phyloP scores from a whole-genome alignment of 1,284 basidiomycete genomes.

The Inonotus obliquus region DNA sequence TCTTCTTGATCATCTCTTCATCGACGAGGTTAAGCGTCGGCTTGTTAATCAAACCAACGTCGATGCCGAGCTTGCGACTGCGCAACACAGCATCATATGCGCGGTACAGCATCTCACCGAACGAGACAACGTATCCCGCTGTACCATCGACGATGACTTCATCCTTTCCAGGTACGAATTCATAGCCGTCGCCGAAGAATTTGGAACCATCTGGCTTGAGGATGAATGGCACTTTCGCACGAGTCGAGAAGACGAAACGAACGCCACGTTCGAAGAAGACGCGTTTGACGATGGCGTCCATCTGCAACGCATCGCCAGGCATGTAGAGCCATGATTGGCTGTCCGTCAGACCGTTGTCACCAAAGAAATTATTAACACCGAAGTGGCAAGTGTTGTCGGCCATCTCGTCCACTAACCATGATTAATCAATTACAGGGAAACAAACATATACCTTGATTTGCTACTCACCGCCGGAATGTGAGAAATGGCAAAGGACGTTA shows the following conservation, averaged over 20 bases:
- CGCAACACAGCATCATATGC: slow-evolving; percentile 76
- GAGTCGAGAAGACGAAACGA: slow-evolving; percentile 82
- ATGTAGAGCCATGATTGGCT: slow-evolving; percentile 78
- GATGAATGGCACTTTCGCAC: slow-evolving; percentile 82
- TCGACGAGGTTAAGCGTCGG: slow-evolving; percentile 78
- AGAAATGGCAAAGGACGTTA: slow-evolving; percentile 84
- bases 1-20: slow-evolving; percentile 67
- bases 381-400: slow-evolving; percentile 86
- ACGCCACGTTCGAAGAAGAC: slow-evolving; percentile 80
- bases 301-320: slow-evolving; percentile 78
- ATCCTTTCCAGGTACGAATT: slow-evolving; percentile 79
- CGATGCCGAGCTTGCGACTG: slow-evolving; percentile 62
- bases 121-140: slow-evolving; percentile 73
- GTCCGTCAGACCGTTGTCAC: slow-evolving; percentile 79
- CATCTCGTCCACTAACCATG: slow-evolving; percentile 61
- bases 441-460: background rate
- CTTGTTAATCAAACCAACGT: slow-evolving; percentile 84
- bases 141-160: slow-evolving; percentile 68
- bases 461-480: slow-evolving; percentile 70
- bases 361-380: slow-evolving; percentile 80
- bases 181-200: slow-evolving; percentile 67
- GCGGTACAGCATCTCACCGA: slow-evolving; percentile 80
- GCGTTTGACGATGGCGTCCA: slow-evolving; percentile 68
- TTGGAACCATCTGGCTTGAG: slow-evolving; percentile 69
- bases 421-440: slow-evolving; percentile 1